Evolutionary conservation across 768 basidiomycete genomes (phyloP), one percentile per base, ranked within the genome.

Genomic region (Imleria badia): DNA sequence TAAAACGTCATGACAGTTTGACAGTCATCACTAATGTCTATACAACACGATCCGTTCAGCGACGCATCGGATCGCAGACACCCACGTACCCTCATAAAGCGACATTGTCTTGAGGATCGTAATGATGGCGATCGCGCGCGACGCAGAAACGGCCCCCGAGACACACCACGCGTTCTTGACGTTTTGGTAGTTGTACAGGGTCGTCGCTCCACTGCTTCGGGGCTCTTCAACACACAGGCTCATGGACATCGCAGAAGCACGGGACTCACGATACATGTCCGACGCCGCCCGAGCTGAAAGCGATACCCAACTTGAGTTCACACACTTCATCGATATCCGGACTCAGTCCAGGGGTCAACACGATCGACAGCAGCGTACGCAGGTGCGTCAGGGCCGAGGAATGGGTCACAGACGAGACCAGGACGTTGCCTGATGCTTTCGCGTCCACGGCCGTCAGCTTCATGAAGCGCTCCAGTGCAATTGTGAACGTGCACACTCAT

Each of bases 1-100:
- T 94, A 97, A 67, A 91, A 96, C 0, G 87, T 79, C 56, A 89
- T 86, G 20, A 91, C 82, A 1, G 87, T 85, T 56, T 82, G 86
- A 15, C 87, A 86, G 29, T 77, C 78, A 48, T 86, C 84, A 48
- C 85, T 79, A 6, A 84, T 75, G 36, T 90, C 93, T 93, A 58
- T 1, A 54, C 36, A 29, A 48, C 10, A 11, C 14, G 10, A 36
- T 42, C 56, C 60, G 34, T 43, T 45, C 10, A 35, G 47, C 33
- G 12, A 44, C 15, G 8, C 20, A 8, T 8, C 23, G 49, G 3
- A 36, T 7, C 22, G 10, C 34, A 15, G 30, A 26, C 10, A 47
- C 7, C 8, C 19, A 44, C 52, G 31, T 51, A 84, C 94, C 86
- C 71, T 89, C 87, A 56, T 86, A 84, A 43, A 86, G 78, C n/a